phyloP scores from a whole-genome alignment of 108 stramenopile species.

The Nitzschia sp. region DNA sequence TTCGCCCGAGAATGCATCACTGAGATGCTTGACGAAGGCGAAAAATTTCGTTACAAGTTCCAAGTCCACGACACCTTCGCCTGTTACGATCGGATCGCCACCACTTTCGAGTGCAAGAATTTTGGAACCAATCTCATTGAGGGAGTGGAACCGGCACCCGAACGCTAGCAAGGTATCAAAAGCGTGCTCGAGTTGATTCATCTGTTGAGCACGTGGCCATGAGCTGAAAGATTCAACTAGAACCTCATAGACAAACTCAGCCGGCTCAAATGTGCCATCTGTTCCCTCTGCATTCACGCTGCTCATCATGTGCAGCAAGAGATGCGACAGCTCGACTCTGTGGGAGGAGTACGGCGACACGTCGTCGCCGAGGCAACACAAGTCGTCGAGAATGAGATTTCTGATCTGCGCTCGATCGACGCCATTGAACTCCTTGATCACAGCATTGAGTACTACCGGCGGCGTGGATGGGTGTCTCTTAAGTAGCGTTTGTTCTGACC shows the following conservation, averaged over 20 bases:
- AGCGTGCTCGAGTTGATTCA: neutral
- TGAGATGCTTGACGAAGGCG: constrained; percentile 12
- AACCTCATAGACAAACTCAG: constrained; percentile 16
- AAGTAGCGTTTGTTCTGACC: neutral
- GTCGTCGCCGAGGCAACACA: constrained; percentile 12
- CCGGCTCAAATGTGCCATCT: constrained; percentile 3
- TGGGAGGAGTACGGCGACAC: constrained; percentile 5
- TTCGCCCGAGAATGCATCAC: neutral
- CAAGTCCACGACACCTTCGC: neutral
- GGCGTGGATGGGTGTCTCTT: neutral
- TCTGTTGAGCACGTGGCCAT: neutral
- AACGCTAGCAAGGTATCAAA: constrained; percentile 14
- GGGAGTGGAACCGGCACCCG: constrained; percentile 17
- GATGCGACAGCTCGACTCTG: neutral
- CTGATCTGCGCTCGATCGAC: neutral
- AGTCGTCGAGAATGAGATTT: constrained; percentile 6
- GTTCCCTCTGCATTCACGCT: too few relatives aligned
- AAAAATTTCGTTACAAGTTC: constrained; percentile 5
- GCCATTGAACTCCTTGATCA: constrained; percentile 2
- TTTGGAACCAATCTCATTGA: constrained; percentile 31
- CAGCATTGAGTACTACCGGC: neutral
- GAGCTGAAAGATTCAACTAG: constrained; percentile 10
- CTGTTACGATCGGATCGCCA: neutral
- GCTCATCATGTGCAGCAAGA: constrained; percentile 6
- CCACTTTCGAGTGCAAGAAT: neutral